These are phyloP conservation scores for Camellia oleifera DNA, from an alignment of 179 eudicot genomes.

Conservation along the genomic window DNA sequence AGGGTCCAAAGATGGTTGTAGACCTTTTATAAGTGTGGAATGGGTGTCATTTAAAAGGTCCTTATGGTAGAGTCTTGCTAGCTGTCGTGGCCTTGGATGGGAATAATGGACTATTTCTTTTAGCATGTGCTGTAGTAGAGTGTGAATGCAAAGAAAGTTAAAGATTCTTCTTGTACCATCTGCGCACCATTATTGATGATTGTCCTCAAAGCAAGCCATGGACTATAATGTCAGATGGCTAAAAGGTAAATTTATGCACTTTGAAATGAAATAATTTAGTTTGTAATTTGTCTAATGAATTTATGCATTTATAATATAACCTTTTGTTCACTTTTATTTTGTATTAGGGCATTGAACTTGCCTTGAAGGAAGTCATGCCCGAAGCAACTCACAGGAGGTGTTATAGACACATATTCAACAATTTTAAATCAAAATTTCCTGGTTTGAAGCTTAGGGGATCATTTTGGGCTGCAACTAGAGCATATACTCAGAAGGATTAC, in stretches of 20 bases:
- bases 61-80: background rate
- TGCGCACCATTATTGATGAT: background rate
- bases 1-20: too few species aligned
- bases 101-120: background rate
- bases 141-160: background rate
- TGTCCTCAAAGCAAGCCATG: background rate
- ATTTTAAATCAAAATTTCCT: background rate
- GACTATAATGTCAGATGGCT: background rate
- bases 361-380: background rate
- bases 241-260: background rate
- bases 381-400: background rate
- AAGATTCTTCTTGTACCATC: background rate
- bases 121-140: background rate
- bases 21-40: too few species aligned
- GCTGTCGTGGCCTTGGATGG: background rate
- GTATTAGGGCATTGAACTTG: background rate
- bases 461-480: background rate
- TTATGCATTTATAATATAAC: too few species aligned
- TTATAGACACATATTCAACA: background rate
- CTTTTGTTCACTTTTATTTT: background rate
- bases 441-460: background rate
- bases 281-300: too few species aligned
- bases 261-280: too few species aligned
- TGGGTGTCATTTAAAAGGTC: too few species aligned
- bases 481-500: background rate